Evolutionary conservation across 2,329 filamentous ascomycete genomes (phyloP).

Genomic region (Colletotrichum tanaceti): DNA sequence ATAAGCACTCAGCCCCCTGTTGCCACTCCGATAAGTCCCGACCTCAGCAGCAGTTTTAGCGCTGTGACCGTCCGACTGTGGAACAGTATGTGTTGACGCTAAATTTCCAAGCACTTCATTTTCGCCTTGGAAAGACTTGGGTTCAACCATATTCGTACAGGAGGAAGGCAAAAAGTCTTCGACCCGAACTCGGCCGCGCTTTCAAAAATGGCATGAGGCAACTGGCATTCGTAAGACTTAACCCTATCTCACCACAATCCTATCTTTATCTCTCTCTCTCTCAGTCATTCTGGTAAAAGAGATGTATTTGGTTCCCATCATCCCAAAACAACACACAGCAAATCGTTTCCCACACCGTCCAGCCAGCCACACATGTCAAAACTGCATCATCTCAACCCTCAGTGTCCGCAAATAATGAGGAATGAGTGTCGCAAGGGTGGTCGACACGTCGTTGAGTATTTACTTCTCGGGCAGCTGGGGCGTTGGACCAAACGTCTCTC

Average conservation of each 20-base stretch:
- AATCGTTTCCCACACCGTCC: background rate
- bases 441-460: background rate
- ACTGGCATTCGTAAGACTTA: constrained; percentile 26
- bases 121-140: background rate
- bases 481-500: constrained; percentile 35
- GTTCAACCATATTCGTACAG: background rate
- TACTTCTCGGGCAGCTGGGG: constrained; percentile 31
- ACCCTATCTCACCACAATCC: constrained; percentile 33
- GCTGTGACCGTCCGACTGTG: constrained; percentile 22
- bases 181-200: background rate
- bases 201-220: constrained; percentile 20
- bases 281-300: constrained; percentile 14
- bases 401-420: background rate
- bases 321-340: constrained; percentile 3
- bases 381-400: background rate
- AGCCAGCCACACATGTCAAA: background rate
- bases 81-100: constrained; percentile 17
- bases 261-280: background rate
- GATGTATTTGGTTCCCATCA: constrained; percentile 5
- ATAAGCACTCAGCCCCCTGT: constrained; percentile 8
- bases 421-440: background rate
- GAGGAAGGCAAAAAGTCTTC: background rate
- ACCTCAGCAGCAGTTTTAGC: constrained; percentile 14
- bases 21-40: constrained; percentile 40
- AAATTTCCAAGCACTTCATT: constrained; percentile 4